Evolutionary conservation across 2,329 filamentous ascomycete genomes (phyloP).

Genomic region (Phaeosphaeria sp.): DNA sequence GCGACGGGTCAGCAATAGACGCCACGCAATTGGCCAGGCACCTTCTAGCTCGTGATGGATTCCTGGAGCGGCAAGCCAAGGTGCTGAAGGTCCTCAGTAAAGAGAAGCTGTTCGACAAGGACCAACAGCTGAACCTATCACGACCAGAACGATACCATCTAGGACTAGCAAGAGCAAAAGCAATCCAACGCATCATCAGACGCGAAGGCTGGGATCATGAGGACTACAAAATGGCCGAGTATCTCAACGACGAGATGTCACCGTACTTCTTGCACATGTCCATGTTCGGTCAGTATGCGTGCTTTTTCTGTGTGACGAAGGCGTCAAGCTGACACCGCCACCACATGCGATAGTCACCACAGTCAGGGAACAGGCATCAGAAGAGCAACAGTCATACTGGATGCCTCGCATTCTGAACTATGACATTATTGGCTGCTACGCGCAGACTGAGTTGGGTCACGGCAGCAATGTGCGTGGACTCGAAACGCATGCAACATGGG

Average conservation of each 20-base stretch:
- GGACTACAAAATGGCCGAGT: constrained; percentile 60
- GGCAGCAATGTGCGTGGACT: constrained; percentile 61
- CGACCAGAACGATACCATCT: constrained; percentile 61
- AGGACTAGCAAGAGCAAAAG: constrained; percentile 60
- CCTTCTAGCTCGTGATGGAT: constrained; percentile 56
- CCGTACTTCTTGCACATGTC: constrained; percentile 60
- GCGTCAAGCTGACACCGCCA: constrained; percentile 25
- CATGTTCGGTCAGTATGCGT: constrained; percentile 55
- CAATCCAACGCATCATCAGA: constrained; percentile 54
- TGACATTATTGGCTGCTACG: constrained; percentile 61
- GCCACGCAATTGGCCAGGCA: constrained; percentile 55
- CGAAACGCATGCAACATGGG: constrained; percentile 58
- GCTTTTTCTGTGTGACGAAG: constrained; percentile 21
- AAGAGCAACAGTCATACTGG: constrained; percentile 58
- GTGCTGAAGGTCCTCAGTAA: constrained; percentile 54
- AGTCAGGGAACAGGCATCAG: constrained; percentile 58
- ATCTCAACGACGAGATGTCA: constrained; percentile 61
- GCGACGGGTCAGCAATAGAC: constrained; percentile 53
- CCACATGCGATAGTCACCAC: constrained; percentile 45
- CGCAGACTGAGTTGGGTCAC: constrained; percentile 61
- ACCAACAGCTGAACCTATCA: constrained; percentile 59
- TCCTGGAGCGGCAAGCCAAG: constrained; percentile 56
- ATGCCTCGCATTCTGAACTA: constrained; percentile 57
- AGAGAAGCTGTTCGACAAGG: constrained; percentile 59
- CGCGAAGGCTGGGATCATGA: constrained; percentile 57